A percentile compares a stretch with the other conserved stretches of the same genome.
phyloP scores from a whole-genome alignment of 2,329 filamentous ascomycete species.

The Trichophyton equinum region DNA sequence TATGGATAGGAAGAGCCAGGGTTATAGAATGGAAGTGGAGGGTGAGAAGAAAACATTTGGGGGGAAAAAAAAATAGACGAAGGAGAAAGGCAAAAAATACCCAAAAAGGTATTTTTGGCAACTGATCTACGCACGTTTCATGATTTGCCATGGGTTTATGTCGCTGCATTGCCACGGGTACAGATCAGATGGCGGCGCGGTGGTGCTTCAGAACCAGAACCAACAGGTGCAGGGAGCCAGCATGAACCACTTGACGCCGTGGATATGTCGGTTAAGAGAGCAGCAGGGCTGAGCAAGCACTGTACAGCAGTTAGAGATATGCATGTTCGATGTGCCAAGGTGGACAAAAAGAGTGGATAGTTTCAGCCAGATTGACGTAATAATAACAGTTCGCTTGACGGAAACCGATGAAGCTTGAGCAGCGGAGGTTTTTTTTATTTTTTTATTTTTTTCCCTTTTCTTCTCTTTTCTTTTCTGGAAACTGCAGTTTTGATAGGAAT shows the following conservation, averaged over 20 bases:
- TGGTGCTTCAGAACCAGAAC: not conserved
- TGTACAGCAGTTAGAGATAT: not conserved
- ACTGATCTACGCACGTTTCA: conserved; percentile 3
- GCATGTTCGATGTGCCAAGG: not conserved
- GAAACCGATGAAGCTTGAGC: not conserved
- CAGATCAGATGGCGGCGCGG: conserved; percentile 1
- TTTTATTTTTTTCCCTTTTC: not conserved
- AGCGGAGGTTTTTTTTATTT: not conserved
- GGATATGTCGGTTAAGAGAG: not conserved
- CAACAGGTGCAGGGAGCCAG: not conserved
- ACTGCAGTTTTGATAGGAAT: too few species aligned
- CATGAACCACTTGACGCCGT: not conserved
- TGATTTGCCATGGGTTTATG: not conserved
- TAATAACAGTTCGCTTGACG: not conserved
- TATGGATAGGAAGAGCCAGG: not conserved
- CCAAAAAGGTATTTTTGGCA: not conserved
- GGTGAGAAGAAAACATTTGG: too few species aligned
- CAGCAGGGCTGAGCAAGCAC: conserved; percentile 1
- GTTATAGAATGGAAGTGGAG: not conserved
- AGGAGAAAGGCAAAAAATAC: not conserved
- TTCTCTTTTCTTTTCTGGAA: not conserved
- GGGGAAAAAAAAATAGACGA: not conserved
- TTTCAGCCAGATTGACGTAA: conserved; percentile 2
- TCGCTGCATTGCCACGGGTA: not conserved
- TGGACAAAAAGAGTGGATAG: not conserved